These are phyloP conservation scores for Linum trigynum DNA, from an alignment of 345 rosid genomes.

Conservation along the genomic window DNA sequence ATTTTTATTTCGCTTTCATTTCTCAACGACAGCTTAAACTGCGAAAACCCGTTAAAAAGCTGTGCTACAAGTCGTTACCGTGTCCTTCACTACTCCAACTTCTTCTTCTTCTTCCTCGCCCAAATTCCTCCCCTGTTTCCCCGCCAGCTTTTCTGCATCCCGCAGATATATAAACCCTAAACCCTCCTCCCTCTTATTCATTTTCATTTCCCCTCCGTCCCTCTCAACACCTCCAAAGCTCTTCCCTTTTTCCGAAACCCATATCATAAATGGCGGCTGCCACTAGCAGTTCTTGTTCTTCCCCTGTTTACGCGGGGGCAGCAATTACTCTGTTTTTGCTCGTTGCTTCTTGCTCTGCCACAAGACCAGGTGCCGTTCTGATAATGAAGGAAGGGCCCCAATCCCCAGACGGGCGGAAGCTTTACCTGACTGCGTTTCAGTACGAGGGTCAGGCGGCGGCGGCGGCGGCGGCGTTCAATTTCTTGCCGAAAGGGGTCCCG, in stretches of 20 bases:
- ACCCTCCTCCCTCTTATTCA: too few species aligned
- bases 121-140: slow-evolving; percentile 10
- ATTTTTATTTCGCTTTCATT: too few species aligned
- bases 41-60: too few species aligned
- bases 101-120: slow-evolving; percentile 5
- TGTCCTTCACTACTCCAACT: slow-evolving; percentile 21
- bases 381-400: slow-evolving; percentile 3
- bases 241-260: slow-evolving; percentile 23
- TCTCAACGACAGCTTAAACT: too few species aligned
- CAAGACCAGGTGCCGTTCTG: slow-evolving; percentile 24
- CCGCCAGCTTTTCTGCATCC: not conserved
- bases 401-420: not conserved
- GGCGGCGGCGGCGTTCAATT: slow-evolving; percentile 39
- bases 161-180: not conserved
- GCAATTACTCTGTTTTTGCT: slow-evolving; percentile 26
- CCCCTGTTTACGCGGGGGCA: not conserved
- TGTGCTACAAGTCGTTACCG: slow-evolving; percentile 22
- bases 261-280: slow-evolving; percentile 17
- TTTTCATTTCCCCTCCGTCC: too few species aligned
- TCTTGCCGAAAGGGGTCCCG: slow-evolving; percentile 60
- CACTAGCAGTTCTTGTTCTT: slow-evolving; percentile 11
- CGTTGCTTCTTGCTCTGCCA: slow-evolving; percentile 19
- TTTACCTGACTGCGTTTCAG: slow-evolving; percentile 30
- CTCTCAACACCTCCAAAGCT: not conserved
- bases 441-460: slow-evolving; percentile 23